Evolutionary conservation across 202 grass and related monocot genomes (phyloP), one percentile per base, ranked within the genome.

Genomic region (Cymbopogon flexuosus): DNA sequence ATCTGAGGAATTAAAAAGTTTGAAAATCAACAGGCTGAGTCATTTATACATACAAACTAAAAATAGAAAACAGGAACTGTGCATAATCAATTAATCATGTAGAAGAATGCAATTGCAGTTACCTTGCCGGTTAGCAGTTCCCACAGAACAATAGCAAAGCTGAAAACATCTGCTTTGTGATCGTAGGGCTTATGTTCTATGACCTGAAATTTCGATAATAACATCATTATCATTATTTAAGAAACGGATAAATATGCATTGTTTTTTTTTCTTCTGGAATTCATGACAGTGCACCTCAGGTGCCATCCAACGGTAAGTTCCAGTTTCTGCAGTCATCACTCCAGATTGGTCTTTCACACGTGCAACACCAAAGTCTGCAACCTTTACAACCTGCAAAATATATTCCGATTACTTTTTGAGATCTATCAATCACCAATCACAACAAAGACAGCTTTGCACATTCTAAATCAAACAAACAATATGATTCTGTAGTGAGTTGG

Each of bases 301-400:
- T 51, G 94, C 94, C 94, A 97, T 97, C 94, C 94, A 97, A 83
- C 94, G 89, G 62, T 97, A 97, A 75, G 94, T 93, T 84, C 94
- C 94, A 21, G 94, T 97, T 87, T 97, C 94, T 57, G 91, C 94
- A 65, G 94, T 97, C 94, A 97, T 97, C 76, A 97, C 80, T 78
- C 94, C 94, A 39, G 91, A 86, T 70, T 90, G 84, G 81, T 88
- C 79, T 93, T 93, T 88, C 77, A 97, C 94, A 78, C 94, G 94
- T 41, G 94, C 87, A 70, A 97, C 93, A 80, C 93, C 91, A 70
- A 97, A 97, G 91, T 97, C 93, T 66, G 88, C 87, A 75, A 97
- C 91, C 77, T 97, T 97, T 15, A 97, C 91, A 81, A 92, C 83
- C 94, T 97, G 77, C 24, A 79, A 51, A 70, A 3, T 23, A 15